These are phyloP conservation scores for Garcia nutans DNA, from an alignment of 345 rosid genomes.

Conservation along the genomic window DNA sequence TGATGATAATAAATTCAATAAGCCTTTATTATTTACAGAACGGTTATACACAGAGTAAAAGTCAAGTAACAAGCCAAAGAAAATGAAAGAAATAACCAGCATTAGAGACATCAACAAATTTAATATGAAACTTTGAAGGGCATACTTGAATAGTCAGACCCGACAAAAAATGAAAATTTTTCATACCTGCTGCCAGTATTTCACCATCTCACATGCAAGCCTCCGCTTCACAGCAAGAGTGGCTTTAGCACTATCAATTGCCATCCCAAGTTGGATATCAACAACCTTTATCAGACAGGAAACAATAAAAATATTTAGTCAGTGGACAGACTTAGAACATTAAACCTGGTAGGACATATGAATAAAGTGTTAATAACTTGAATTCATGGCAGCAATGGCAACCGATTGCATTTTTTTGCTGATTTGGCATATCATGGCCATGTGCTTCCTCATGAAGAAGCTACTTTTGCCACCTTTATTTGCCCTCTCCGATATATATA, in stretches of 20 bases:
- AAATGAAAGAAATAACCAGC: neutral
- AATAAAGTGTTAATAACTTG: neutral
- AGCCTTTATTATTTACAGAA: neutral
- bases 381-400: too few species aligned
- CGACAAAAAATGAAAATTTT: neutral
- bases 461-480: too few species aligned
- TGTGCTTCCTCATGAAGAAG: too few species aligned
- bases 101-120: neutral
- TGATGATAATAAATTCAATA: neutral
- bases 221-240: constrained; percentile 98
- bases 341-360: constrained; percentile 4
- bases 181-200: constrained; percentile 97
- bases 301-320: neutral
- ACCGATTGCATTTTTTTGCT: too few species aligned
- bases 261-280: constrained; percentile 98
- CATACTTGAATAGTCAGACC: constrained; percentile 3
- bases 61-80: neutral
- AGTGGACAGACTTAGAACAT: neutral
- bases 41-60: neutral
- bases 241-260: constrained; percentile 96
- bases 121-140: neutral
- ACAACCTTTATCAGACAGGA: constrained; percentile 60
- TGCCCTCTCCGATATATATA: too few species aligned
- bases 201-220: constrained; percentile 99
- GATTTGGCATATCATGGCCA: too few species aligned